phyloP scores from a whole-genome alignment of 306 rosid genomes.

The Medicago arabica region DNA sequence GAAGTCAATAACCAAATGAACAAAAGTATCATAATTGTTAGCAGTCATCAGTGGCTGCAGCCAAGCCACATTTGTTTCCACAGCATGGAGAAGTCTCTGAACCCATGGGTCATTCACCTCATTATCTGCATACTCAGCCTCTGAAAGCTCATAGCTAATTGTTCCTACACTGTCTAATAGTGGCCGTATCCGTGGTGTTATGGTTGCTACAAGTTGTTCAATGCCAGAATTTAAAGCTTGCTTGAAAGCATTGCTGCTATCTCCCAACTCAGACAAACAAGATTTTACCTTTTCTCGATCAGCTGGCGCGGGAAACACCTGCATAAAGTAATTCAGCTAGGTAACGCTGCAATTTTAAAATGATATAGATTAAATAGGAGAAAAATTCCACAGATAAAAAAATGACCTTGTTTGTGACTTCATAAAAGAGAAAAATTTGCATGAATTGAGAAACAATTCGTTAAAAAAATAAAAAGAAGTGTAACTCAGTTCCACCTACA shows the following conservation, averaged over 20 bases:
- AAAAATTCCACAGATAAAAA: neutral
- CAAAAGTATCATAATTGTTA: conserved; percentile 80
- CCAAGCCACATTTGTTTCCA: conserved; percentile 86
- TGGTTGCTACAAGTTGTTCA: conserved; percentile 84
- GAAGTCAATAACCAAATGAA: conserved; percentile 84
- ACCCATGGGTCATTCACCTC: conserved; percentile 99
- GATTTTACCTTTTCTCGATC: conserved; percentile 92
- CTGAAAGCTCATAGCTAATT: conserved; percentile 86
- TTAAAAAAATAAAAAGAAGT: neutral
- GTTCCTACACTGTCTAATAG: conserved; percentile 83
- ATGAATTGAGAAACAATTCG: neutral
- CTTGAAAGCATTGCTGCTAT: conserved; percentile 86
- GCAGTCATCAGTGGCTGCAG: conserved; percentile 89
- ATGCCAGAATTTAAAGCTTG: conserved; percentile 78
- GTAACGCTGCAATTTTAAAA: conserved; percentile 16
- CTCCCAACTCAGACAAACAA: conserved; percentile 89
- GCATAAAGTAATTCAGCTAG: conserved; percentile 37
- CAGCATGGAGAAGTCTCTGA: conserved; percentile 94
- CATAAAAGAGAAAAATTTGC: neutral
- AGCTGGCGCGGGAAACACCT: conserved; percentile 83
- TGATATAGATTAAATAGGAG: neutral
- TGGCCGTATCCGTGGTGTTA: conserved; percentile 84
- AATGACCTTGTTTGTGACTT: neutral
- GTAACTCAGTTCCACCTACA: neutral
- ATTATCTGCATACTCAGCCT: conserved; percentile 90